Percentiles rank a stretch among this genome's conserved stretches.
Evolutionary conservation across 495 filamentous ascomycete genomes (phyloP).

Genomic region (Penicillium crystallinum): DNA sequence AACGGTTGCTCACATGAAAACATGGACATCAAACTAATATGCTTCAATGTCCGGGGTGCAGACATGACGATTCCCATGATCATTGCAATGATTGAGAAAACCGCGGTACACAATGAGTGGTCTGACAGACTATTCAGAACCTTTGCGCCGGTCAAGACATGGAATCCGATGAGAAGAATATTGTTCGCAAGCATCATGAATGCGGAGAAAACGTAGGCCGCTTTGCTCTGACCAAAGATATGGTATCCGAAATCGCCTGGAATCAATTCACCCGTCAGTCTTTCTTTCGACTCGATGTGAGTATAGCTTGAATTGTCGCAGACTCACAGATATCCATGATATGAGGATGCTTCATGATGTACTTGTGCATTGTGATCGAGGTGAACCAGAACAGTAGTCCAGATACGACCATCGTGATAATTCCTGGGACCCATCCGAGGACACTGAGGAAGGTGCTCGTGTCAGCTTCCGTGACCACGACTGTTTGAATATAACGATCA

Average conservation of each 20-base stretch:
- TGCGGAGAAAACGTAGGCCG: constrained; percentile 30
- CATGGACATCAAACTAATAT: constrained; percentile 45
- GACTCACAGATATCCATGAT: constrained; percentile 42
- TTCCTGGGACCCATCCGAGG: constrained; percentile 43
- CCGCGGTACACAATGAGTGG: constrained; percentile 33
- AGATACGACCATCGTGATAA: constrained; percentile 36
- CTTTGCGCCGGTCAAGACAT: constrained; percentile 35
- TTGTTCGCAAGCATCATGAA: constrained; percentile 41
- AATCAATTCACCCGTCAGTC: background rate
- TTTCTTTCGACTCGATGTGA: background rate
- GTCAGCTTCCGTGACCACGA: background rate
- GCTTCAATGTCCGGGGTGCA: constrained; percentile 34
- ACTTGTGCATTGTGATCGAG: constrained; percentile 45
- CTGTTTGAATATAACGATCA: background rate
- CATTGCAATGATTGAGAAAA: constrained; percentile 29
- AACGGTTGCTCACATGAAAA: constrained; percentile 27
- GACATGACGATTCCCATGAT: constrained; percentile 41
- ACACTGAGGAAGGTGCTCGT: constrained; percentile 18
- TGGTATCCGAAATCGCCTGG: constrained; percentile 40
- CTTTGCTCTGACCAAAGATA: constrained; percentile 31
- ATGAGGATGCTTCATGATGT: constrained; percentile 44
- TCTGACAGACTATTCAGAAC: constrained; percentile 34
- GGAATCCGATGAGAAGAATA: constrained; percentile 36
- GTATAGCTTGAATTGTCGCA: background rate
- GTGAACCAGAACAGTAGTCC: constrained; percentile 39